Evolutionary conservation across 352 stramenopile species (phyloP).

Genomic region (Thalassiosira pacifica): DNA sequence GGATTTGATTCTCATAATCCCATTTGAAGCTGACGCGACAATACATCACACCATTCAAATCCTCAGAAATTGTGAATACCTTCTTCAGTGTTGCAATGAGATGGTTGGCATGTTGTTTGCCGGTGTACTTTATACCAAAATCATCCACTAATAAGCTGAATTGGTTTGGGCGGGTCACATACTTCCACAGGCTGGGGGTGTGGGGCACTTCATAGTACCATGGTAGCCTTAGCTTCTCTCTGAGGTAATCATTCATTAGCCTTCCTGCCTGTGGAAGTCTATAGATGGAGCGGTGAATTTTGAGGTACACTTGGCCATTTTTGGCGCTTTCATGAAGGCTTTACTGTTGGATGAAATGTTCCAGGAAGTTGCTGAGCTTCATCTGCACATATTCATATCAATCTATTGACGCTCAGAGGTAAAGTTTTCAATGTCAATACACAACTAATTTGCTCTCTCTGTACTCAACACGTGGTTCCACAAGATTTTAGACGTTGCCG

Average conservation of each 20-base stretch:
- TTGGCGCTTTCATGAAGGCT: conserved; percentile 26
- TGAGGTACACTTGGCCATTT: conserved; percentile 41
- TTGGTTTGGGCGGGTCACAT: conserved; percentile 23
- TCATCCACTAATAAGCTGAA: conserved; percentile 65
- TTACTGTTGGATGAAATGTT: conserved; percentile 57
- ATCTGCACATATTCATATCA: conserved; percentile 60
- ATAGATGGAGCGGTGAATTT: conserved; percentile 52
- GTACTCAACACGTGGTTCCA: conserved; percentile 57
- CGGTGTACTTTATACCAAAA: too few relatives aligned
- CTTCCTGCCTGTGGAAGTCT: conserved; percentile 41
- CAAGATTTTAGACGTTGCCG: conserved; percentile 47
- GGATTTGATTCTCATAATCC: conserved; percentile 33
- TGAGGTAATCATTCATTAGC: conserved; percentile 38
- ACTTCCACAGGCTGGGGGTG: conserved; percentile 63
- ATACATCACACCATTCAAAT: too few relatives aligned
- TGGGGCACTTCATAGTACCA: conserved; percentile 35
- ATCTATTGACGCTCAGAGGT: conserved; percentile 47
- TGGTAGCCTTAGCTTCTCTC: conserved; percentile 1
- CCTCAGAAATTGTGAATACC: too few relatives aligned
- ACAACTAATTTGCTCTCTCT: conserved; percentile 35
- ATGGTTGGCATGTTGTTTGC: too few relatives aligned
- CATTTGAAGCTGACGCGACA: conserved; percentile 25
- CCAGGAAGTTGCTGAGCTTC: conserved; percentile 17
- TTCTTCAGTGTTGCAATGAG: too few relatives aligned
- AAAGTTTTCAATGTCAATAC: conserved; percentile 58